Base-by-base conservation (phyloP, 305 asterid genomes). In the Fraxinus dipetala region DNA sequence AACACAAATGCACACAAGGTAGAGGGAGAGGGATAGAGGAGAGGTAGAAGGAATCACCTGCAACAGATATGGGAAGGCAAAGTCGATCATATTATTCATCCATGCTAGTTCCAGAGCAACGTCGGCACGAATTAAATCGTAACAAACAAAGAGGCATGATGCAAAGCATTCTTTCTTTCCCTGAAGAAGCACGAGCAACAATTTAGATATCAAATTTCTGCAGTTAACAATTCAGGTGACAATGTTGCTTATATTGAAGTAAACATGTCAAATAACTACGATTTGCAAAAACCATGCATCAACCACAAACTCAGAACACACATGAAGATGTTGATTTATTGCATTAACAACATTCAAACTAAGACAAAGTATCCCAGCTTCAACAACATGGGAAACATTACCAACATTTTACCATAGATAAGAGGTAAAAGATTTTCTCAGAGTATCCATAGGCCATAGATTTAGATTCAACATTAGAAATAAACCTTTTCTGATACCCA, bases 161-260 rank as follows among this genome's bases (percentile, higher is more conserved):
- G 99, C 93, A 6, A 93, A 96, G 89, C 99, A 96, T 88, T 96
- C 99, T 92, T 95, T 96, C 96, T 96, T 96, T 31, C 99, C 99
- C 99, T 96, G 88, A 90, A 89, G 76, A 84, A 78, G 30, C 72
- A 65, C 67, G 85, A 59, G 77, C 65, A 78, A 59, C 30, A 73
- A 13, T 75, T 78, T 73, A 79, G 77, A 18, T 31, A 79, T 83
- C 56, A 69, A 65, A 13, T 73, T 70, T 78, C 65, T 45, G 76
- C 67, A 79, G 75, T 45, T 13, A 28, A 34, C 26, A 28, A 61
- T 22, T 18, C 67, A 77, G 70, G 36, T n/a, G 35, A 34, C 18
- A 28, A 61, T 22, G 28, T 56, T 51, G 26, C 80, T 77, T 11
- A 34, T 54, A 79, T 43, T 61, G 59, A 73, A 45, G 36, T 20